Base-by-base conservation (phyloP, 2,329 filamentous ascomycete species). In the Apiospora kogelbergensis region DNA sequence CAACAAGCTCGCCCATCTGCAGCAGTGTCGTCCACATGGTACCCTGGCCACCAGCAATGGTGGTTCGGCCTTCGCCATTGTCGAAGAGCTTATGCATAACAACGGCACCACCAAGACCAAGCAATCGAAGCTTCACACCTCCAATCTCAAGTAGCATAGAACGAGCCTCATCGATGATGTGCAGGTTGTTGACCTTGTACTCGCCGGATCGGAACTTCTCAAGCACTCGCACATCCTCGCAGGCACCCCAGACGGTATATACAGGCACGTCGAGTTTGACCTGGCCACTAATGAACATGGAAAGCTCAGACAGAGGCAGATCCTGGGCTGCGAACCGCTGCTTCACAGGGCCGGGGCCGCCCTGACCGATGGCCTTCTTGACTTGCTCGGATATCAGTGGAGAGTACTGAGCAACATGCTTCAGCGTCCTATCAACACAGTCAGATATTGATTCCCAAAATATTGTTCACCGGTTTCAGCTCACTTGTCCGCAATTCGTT, bases 1-100 rank as follows among this genome's bases (percentile, higher is more conserved):
- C 96, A 67, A 99, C 94, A 65, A 99, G 86, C 83, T 99, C 96
- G 67, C 96, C 96, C 92, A 99, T 99, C 82, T 99, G 96, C 73
- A 99, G 83, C 40, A 99, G 85, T 7, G 96, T 99, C 9, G 96
- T 99, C 96, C 96, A 99, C 96, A 99, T 99, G 63, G 96, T 99
- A 71, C 96, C 96, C 81, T 99, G 96, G 24, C 96, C 96, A 79
- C 96, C 96, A 26, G 96, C 96, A 81, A 99, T 99, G 1, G 97
- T 99, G 66, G 96, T 99, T 81, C 95, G 91, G 70, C 96, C 96
- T 79, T 99, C 96, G 68, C 96, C 96, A 74, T 99, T 99, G 81
- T 99, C 96, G 78, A 99, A 99, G 22, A 99, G 89, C 86, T 99
- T 99, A 87, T 99, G 96, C 94, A 99, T 99, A 70, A 99, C 96